These are phyloP conservation scores for Kluyveromyces nonfermentans DNA, from an alignment of 805 yeast genomes.

Conservation along the genomic window DNA sequence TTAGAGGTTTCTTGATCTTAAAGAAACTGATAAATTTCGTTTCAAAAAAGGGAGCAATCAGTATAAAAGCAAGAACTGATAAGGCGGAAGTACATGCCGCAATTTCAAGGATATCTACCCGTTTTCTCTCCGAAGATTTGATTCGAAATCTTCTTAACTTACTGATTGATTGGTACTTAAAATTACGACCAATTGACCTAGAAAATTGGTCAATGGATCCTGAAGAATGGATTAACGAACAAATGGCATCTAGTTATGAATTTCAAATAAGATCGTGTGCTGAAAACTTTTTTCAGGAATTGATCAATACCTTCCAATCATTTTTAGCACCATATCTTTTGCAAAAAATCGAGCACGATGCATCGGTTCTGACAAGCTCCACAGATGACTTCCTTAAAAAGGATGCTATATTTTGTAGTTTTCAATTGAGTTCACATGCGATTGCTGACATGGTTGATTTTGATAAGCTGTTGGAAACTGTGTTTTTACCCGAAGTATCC, in stretches of 20 bases:
- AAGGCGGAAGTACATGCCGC: constrained; percentile 55
- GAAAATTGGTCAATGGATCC: constrained; percentile 82
- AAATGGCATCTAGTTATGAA: constrained; percentile 68
- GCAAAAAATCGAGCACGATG: constrained; percentile 42
- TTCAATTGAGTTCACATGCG: constrained; percentile 64
- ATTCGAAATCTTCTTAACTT: constrained; percentile 53
- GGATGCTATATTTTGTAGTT: constrained; percentile 75
- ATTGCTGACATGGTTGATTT: constrained; percentile 60
- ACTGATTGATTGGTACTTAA: constrained; percentile 63
- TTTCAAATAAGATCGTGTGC: constrained; percentile 81
- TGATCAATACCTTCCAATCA: constrained; percentile 54
- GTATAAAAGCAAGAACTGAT: constrained; percentile 54
- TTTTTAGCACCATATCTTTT: constrained; percentile 46
- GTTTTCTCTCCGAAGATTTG: constrained; percentile 49
- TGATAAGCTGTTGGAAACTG: constrained; percentile 47
- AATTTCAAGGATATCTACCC: constrained; percentile 39
- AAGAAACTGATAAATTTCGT: constrained; percentile 55
- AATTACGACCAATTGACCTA: constrained; percentile 63
- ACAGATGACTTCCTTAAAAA: constrained; percentile 49
- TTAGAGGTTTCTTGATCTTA: constrained; percentile 55
- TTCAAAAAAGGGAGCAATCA: constrained; percentile 57
- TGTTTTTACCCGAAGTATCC: constrained; percentile 55
- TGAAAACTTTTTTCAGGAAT: constrained; percentile 70
- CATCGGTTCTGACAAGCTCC: constrained; percentile 24
- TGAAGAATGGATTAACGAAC: constrained; percentile 88